Base-by-base conservation (phyloP, 2,329 filamentous ascomycete species). In the Paramyrothecium sp. region DNA sequence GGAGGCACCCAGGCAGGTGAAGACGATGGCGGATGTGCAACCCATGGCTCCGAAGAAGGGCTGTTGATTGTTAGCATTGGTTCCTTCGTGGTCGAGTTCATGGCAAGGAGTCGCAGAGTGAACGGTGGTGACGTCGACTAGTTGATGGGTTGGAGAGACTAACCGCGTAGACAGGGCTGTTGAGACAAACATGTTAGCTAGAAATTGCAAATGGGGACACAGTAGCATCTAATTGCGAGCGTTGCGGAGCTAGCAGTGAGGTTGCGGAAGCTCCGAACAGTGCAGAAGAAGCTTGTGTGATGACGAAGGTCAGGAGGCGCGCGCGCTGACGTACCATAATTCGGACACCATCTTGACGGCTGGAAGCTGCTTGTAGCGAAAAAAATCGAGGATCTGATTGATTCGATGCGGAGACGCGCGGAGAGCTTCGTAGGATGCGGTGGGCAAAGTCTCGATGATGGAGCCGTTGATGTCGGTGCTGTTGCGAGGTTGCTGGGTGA, bases 11-110 rank as follows among this genome's bases (percentile, higher is more conserved):
- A 97, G 89, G 80, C 92, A 96, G 76, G 92, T 96, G 85, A 97
- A 97, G 73, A 97, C 91, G 73, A 97, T 97, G 78, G 92, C 92
- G 87, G 90, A 71, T 89, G 92, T 95, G 86, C 93, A 97, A 77
- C 93, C 93, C 90, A 97, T 95, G 76, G 92, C 92, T 81, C 93
- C 92, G 73, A 97, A 97, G 83, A 97, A 97, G 80, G 93, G 82
- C 83, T 86, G 70, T 53, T 61, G 50, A n/a, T 58, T 57, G 67
- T 77, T 71, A 79, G 76, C 67, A 60, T 56, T 57, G 44, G 49
- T 57, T 26, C 12, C 12, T 33, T 63, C 50, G 30, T 54, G 10
- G 13, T 66, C 57, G 61, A 63, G 58, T 50, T 34, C 33, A 60
- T 57, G 56, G 56, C 56, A 54, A 58, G 53, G 53, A 63, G 56